A percentile compares a stretch with the other conserved stretches of the same genome.
Evolutionary conservation across 2,329 filamentous ascomycete genomes (phyloP).

Genomic region (Ophidiomyces ophidiicola): DNA sequence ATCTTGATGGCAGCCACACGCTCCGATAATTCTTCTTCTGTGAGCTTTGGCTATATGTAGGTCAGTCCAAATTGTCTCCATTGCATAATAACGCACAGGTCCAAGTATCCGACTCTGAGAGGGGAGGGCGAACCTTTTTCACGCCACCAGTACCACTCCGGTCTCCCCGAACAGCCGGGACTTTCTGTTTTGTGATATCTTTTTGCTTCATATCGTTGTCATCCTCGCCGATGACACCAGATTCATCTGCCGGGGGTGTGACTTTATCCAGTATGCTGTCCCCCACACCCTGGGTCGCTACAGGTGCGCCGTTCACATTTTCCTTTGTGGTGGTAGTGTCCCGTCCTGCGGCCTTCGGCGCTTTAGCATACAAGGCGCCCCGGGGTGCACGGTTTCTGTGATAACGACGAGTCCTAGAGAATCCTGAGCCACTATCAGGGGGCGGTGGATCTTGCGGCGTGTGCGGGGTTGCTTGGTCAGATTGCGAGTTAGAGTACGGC

Average conservation of each 20-base stretch:
- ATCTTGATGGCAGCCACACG: conserved; percentile 51
- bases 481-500: not conserved
- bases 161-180: conserved; percentile 43
- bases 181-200: conserved; percentile 21
- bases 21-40: conserved; percentile 50
- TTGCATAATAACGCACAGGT: not conserved
- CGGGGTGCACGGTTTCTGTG: conserved; percentile 6
- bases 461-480: conserved; percentile 15
- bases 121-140: conserved; percentile 31
- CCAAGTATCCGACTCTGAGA: not conserved
- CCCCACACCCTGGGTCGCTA: not conserved
- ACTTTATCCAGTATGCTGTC: conserved; percentile 5
- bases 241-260: not conserved
- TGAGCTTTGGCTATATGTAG: conserved; percentile 44
- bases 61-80: not conserved
- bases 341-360: not conserved
- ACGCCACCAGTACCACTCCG: conserved; percentile 43
- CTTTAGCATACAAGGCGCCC: conserved; percentile 3
- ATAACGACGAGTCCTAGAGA: conserved; percentile 3
- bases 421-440: conserved; percentile 6
- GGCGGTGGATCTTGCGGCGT: conserved; percentile 1
- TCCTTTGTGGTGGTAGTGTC: not conserved
- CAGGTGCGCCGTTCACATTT: not conserved
- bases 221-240: not conserved
- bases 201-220: conserved; percentile 9